Conservation (phyloP, 139 green algal genomes). For the Chlamydomonas schloesseri region DNA sequence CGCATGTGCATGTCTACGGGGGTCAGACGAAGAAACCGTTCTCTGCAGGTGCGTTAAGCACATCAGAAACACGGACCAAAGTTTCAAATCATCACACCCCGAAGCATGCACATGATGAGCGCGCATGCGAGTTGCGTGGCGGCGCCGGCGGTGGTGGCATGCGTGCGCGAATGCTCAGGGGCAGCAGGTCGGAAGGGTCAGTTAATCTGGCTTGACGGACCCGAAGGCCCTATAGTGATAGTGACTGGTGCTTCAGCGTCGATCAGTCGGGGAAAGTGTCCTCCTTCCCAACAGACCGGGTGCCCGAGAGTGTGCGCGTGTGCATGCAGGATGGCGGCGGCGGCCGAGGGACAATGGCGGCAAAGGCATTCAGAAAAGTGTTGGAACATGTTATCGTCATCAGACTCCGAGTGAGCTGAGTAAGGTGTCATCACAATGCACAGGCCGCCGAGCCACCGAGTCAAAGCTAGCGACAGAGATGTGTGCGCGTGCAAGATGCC, state of each 20-base stretch:
- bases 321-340: not conserved
- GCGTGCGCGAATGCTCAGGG: too few species aligned
- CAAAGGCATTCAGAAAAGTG: conserved; percentile 24
- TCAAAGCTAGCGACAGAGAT: too few species aligned
- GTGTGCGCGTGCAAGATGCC: too few species aligned
- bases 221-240: conserved; percentile 55
- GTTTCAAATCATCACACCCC: conserved; percentile 64
- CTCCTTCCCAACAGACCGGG: conserved; percentile 48
- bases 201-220: conserved; percentile 63
- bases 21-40: conserved; percentile 53
- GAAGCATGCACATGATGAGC: too few species aligned
- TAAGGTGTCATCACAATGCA: conserved; percentile 64
- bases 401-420: conserved; percentile 69
- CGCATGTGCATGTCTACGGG: not conserved
- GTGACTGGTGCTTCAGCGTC: conserved; percentile 57
- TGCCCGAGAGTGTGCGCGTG: not conserved
- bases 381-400: conserved; percentile 62
- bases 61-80: conserved; percentile 87
- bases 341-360: not conserved
- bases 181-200: conserved; percentile 51
- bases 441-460: too few species aligned
- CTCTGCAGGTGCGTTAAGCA: conserved; percentile 70
- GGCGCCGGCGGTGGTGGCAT: too few species aligned
- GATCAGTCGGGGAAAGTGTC: conserved; percentile 69
- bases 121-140: too few species aligned